A percentile compares a stretch with the other conserved stretches of the same genome.
phyloP scores from a whole-genome alignment of 2,329 filamentous ascomycete genomes.

The Monilinia fructicola region DNA sequence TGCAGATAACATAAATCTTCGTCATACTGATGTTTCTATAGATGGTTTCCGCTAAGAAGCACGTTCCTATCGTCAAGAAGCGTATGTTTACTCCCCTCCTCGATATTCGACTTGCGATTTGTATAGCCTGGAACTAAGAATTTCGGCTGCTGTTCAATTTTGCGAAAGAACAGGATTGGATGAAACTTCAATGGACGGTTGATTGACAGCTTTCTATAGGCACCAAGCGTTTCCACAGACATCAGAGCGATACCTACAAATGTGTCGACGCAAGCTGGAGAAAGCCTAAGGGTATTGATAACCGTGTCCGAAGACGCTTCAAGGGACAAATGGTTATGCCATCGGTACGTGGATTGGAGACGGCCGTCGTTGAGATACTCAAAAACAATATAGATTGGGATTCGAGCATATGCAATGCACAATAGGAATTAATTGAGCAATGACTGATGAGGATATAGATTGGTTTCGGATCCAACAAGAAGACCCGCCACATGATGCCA shows the following conservation, averaged over 20 bases:
- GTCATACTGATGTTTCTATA: slow-evolving; percentile 42
- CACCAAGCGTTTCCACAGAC: slow-evolving; percentile 92
- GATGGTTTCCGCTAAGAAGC: slow-evolving; percentile 99
- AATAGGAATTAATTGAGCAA: slow-evolving; percentile 17
- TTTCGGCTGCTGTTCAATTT: neutral
- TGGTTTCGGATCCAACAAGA: slow-evolving; percentile 98
- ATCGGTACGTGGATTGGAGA: slow-evolving; percentile 70
- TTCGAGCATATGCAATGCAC: slow-evolving; percentile 20
- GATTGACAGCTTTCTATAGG: slow-evolving; percentile 52
- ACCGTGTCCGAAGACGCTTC: slow-evolving; percentile 95
- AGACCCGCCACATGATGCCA: slow-evolving; percentile 98
- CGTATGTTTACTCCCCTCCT: slow-evolving; percentile 64
- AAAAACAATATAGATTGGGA: slow-evolving; percentile 2
- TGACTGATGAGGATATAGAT: slow-evolving; percentile 60
- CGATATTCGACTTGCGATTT: slow-evolving; percentile 18
- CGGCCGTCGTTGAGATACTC: neutral
- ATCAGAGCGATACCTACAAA: slow-evolving; percentile 97
- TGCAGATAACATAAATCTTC: neutral
- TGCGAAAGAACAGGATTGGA: neutral
- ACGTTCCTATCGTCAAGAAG: slow-evolving; percentile 99
- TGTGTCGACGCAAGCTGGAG: slow-evolving; percentile 89
- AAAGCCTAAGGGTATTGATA: slow-evolving; percentile 99
- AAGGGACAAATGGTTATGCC: slow-evolving; percentile 95
- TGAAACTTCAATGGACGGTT: neutral
- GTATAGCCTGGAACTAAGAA: neutral